phyloP scores from a whole-genome alignment of 1,139 yeast species.

The Williopsis jadinii region DNA sequence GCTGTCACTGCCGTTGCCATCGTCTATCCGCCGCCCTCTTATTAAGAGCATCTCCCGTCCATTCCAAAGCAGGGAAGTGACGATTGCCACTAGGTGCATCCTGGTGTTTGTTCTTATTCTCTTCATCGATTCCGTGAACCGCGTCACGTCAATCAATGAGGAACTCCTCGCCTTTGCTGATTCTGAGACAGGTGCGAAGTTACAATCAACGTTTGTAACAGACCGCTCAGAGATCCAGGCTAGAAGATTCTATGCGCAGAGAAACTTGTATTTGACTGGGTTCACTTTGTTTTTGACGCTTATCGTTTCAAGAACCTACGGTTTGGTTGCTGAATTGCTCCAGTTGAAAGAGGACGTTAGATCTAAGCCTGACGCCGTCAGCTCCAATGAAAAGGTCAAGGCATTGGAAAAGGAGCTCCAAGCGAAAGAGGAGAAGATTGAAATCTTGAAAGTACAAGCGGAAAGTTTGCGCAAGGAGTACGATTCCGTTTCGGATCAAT shows the following conservation, averaged over 20 bases:
- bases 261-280: constrained; percentile 95
- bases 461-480: constrained; percentile 60
- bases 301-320: constrained; percentile 80
- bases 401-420: constrained; percentile 49
- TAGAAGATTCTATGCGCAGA: constrained; percentile 88
- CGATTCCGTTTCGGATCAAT: constrained; percentile 38
- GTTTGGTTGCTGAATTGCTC: constrained; percentile 71
- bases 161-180: constrained; percentile 38
- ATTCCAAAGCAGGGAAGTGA: constrained; percentile 63
- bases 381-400: constrained; percentile 30
- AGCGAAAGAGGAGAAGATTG: constrained; percentile 57
- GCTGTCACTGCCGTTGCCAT: constrained; percentile 83
- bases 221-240: constrained; percentile 82
- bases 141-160: constrained; percentile 64
- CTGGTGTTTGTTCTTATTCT: constrained; percentile 78
- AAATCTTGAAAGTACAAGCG: constrained; percentile 66
- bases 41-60: constrained; percentile 61
- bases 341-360: constrained; percentile 47
- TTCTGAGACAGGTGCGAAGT: constrained; percentile 9
- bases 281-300: constrained; percentile 87
- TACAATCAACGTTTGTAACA: constrained; percentile 15
- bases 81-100: constrained; percentile 73
- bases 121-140: constrained; percentile 83
- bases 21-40: constrained; percentile 61
- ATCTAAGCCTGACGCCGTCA: constrained; percentile 16